Base-by-base conservation (phyloP, 345 rosid genomes). In the Bruguiera parviflora region DNA sequence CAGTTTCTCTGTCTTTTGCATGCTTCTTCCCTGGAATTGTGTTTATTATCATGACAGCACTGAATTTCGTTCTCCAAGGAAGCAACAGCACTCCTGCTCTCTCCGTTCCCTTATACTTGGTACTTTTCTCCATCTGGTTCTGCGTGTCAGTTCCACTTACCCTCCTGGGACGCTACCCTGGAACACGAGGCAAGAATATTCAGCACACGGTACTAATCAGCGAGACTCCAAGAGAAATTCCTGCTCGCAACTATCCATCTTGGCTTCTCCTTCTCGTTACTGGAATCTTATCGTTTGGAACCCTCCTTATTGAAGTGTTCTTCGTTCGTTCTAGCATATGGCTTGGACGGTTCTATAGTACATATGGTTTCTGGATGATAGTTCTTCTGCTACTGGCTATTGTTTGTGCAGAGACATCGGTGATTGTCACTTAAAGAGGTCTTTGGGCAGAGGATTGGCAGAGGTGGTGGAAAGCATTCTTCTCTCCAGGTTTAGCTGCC, bases 381-480 rank as follows among this genome's bases (percentile, higher is more conserved):
- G 96, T 87, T 67, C 87, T 89, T 19, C 49, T 79, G n/a, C 81
- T 87, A 21, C 82, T 89, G 67, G 86, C 83, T 33, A 70, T 86
- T 4, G 91, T 89, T 53, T 89, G 96, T 55, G 96, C 92, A 20
- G 92, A 89, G 77, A 90, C 84, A 6, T 87, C 96, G 5, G 89
- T 87, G 72, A 92, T 89, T 39, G 82, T 89, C 28, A 89, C 92
- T 35, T 87, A 89, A 73, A 87, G 86, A 89, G 92, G 87, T 67
- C 96, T 89, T 33, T 89, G 89, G 22, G 96, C 84, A 13, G 96
- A 87, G 77, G 96, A 89, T 61, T 89, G 96, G 92, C 82, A 76
- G 67, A 86, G 96, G 92, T 86, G 92, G 92, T 89, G 96, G 96
- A 89, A 86, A 79, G 87, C 92, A 4, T 89, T 89, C 86, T 89